phyloP scores from a whole-genome alignment of 805 yeast species.

The Teunomyces kruisii region DNA sequence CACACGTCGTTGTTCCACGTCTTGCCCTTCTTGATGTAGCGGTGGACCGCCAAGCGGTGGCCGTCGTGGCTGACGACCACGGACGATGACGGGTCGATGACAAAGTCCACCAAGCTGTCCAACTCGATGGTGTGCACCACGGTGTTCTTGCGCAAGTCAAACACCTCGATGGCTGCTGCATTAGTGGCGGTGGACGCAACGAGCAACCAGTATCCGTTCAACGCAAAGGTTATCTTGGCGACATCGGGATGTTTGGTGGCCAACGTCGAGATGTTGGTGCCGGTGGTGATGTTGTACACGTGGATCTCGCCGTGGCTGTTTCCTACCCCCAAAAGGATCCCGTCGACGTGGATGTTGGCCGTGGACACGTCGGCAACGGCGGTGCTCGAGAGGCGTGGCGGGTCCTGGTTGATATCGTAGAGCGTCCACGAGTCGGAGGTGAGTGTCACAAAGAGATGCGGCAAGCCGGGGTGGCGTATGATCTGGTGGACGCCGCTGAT shows the following conservation, averaged over 20 bases:
- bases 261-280: conserved; percentile 35
- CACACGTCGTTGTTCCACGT: conserved; percentile 22
- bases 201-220: conserved; percentile 65
- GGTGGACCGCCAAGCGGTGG: conserved; percentile 26
- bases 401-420: conserved; percentile 8
- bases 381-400: conserved; percentile 1
- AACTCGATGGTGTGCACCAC: conserved; percentile 26
- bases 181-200: no score
- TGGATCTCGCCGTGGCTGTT: conserved; percentile 28
- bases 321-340: conserved; percentile 45
- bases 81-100: conserved; percentile 37
- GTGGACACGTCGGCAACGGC: conserved; percentile 11
- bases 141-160: conserved; percentile 49
- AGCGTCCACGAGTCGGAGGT: conserved; percentile 23
- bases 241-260: conserved; percentile 22
- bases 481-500: conserved; percentile 13
- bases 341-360: conserved; percentile 48
- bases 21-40: conserved; percentile 42
- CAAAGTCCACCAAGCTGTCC: conserved; percentile 20
- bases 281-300: conserved; percentile 41
- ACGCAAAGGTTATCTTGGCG: conserved; percentile 48
- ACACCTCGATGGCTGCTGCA: conserved; percentile 36
- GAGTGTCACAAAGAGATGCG: conserved; percentile 26
- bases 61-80: conserved; percentile 23
- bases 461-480: conserved; percentile 33